Percentiles rank a stretch among this genome's conserved stretches.
Evolutionary conservation across 164 flowering plant genomes (phyloP).

Genomic region (Amborella trichopoda): DNA sequence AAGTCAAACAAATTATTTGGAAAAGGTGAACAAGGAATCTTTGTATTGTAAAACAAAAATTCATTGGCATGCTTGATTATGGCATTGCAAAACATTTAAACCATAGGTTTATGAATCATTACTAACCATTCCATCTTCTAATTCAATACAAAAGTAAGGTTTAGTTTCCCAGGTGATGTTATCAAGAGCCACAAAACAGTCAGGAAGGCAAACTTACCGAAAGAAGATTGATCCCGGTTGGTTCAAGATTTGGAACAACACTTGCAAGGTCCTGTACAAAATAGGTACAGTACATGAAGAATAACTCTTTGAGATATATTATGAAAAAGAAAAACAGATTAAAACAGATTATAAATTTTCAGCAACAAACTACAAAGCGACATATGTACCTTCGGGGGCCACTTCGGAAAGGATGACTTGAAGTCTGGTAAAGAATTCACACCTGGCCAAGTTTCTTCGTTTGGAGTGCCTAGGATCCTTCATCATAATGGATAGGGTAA

Average conservation of each 20-base stretch:
- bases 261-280: slow-evolving; percentile 47
- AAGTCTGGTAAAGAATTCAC: slow-evolving; percentile 79
- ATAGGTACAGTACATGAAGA: not conserved
- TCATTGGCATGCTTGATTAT: no score
- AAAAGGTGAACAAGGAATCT: no score
- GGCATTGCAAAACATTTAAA: no score
- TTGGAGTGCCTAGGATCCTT: slow-evolving; percentile 77
- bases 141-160: no score
- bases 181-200: not conserved
- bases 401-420: slow-evolving; percentile 77
- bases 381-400: slow-evolving; percentile 51
- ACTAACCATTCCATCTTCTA: no score
- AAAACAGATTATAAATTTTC: not conserved
- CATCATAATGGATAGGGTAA: not conserved
- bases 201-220: slow-evolving; percentile 33
- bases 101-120: no score
- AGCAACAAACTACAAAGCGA: not conserved
- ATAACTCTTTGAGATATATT: not conserved
- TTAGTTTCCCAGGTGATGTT: no score
- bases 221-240: slow-evolving; percentile 74
- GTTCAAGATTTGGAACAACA: slow-evolving; percentile 58
- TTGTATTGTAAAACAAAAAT: no score
- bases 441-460: slow-evolving; percentile 82
- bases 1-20: no score
- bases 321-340: not conserved